A percentile compares a stretch with the other conserved stretches of the same genome.
phyloP scores from a whole-genome alignment of 2,329 filamentous ascomycete species.

The Aspergillus luchuensis region DNA sequence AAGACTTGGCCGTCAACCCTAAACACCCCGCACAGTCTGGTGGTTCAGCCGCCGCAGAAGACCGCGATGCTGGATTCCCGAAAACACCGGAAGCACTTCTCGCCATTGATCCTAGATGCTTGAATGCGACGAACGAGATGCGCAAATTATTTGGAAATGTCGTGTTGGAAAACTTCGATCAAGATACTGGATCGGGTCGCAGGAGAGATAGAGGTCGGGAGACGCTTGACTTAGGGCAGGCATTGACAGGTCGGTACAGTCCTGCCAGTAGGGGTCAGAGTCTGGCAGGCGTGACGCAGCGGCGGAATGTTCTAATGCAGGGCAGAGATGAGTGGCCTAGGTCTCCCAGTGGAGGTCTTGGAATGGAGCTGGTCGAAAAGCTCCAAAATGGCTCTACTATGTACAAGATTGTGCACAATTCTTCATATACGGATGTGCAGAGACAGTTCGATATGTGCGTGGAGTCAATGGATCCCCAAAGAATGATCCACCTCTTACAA shows the following conservation, averaged over 20 bases:
- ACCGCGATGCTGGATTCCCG: conserved; percentile 35
- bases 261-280: conserved; percentile 61
- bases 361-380: conserved; percentile 71
- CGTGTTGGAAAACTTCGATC: conserved; percentile 61
- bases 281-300: conserved; percentile 69
- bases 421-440: conserved; percentile 73
- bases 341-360: conserved; percentile 75
- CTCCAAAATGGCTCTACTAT: conserved; percentile 62
- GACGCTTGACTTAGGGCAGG: conserved; percentile 55
- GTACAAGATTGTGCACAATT: conserved; percentile 77
- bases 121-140: conserved; percentile 93
- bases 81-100: conserved; percentile 56
- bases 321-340: conserved; percentile 86
- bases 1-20: conserved; percentile 56
- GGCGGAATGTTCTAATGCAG: conserved; percentile 81
- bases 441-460: conserved; percentile 75
- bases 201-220: conserved; percentile 58
- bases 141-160: conserved; percentile 69
- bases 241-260: conserved; percentile 56
- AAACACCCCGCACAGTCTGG: conserved; percentile 22
- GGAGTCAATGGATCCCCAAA: conserved; percentile 80
- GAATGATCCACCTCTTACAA: conserved; percentile 74
- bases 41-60: conserved; percentile 36
- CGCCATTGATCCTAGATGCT: conserved; percentile 67
- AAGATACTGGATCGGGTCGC: conserved; percentile 47